A percentile compares a stretch with the other conserved stretches of the same genome.
These are phyloP conservation scores for Hypericum perforatum DNA, from an alignment of 345 rosid genomes.

Conservation along the genomic window DNA sequence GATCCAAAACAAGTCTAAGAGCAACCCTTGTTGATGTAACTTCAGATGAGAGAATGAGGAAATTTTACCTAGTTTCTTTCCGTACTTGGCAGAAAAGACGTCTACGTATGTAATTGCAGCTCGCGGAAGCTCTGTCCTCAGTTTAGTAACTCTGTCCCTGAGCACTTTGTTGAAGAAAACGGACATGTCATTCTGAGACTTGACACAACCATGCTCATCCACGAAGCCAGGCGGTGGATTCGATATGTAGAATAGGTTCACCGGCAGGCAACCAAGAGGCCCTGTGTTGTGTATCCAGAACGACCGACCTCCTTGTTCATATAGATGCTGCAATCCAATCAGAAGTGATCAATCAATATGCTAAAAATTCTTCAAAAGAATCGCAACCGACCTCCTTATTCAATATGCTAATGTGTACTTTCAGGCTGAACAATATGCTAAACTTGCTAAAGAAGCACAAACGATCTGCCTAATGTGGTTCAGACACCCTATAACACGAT, in stretches of 20 bases:
- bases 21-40: too few species aligned
- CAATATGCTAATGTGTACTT: too few species aligned
- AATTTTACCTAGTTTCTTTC: conserved; percentile 41
- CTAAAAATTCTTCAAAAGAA: too few species aligned
- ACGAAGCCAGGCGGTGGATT: conserved; percentile 56
- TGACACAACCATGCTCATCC: conserved; percentile 45
- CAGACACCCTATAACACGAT: too few species aligned
- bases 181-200: conserved; percentile 71
- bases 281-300: conserved; percentile 89
- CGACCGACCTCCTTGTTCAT: too few species aligned
- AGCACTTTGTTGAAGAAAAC: conserved; percentile 63
- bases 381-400: too few species aligned
- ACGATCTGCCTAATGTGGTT: too few species aligned
- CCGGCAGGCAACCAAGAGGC: conserved; percentile 82
- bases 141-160: conserved; percentile 42
- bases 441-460: too few species aligned
- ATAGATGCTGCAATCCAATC: too few species aligned
- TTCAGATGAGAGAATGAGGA: not conserved
- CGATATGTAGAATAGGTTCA: conserved; percentile 52
- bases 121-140: conserved; percentile 46
- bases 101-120: conserved; percentile 74
- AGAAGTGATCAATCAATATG: not conserved
- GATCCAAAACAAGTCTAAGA: too few species aligned
- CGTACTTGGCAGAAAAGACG: conserved; percentile 62
- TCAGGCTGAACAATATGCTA: too few species aligned